A percentile compares a stretch with the other conserved stretches of the same genome.
These are phyloP conservation scores for Colletotrichum lentis DNA, from an alignment of 2,329 filamentous ascomycete species.

Conservation along the genomic window DNA sequence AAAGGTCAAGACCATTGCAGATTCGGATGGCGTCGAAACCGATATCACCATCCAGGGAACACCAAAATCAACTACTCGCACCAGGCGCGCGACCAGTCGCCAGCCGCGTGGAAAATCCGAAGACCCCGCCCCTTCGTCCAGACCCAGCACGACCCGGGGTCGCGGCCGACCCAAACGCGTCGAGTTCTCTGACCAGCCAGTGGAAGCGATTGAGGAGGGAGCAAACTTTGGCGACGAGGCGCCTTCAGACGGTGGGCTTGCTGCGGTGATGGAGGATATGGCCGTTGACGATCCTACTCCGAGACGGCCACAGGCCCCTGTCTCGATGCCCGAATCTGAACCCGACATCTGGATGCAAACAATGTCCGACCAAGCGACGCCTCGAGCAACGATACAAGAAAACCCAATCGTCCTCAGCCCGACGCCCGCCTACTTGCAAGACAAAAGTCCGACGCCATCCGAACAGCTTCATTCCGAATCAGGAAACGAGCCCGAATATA, in stretches of 20 bases:
- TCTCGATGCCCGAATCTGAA: conserved; percentile 43
- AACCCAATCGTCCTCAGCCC: conserved; percentile 8
- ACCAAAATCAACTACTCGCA: conserved; percentile 44
- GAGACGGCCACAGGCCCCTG: conserved; percentile 30
- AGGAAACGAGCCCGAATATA: conserved; percentile 26
- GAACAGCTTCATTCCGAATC: conserved; percentile 30
- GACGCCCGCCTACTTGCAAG: conserved; percentile 7
- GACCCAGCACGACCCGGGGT: conserved; percentile 9
- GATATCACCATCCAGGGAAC: conserved; percentile 46
- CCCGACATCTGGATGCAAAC: conserved; percentile 59
- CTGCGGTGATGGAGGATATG: conserved; percentile 43
- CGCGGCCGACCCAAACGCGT: conserved; percentile 32
- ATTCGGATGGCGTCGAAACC: conserved; percentile 44
- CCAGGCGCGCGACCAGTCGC: conserved; percentile 28
- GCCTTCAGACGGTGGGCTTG: conserved; percentile 31
- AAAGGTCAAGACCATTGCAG: conserved; percentile 41
- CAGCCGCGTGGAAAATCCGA: conserved; percentile 18
- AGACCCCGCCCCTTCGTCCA: conserved; percentile 26
- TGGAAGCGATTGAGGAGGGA: conserved; percentile 42
- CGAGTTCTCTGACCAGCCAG: conserved; percentile 31
- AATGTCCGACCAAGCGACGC: conserved; percentile 51
- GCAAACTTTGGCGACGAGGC: conserved; percentile 2
- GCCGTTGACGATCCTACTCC: conserved; percentile 45
- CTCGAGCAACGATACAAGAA: conserved; percentile 41
- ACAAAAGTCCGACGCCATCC: conserved; percentile 31